phyloP scores from a whole-genome alignment of 1,284 basidiomycete species.

The Ganoderma lingzhi region DNA sequence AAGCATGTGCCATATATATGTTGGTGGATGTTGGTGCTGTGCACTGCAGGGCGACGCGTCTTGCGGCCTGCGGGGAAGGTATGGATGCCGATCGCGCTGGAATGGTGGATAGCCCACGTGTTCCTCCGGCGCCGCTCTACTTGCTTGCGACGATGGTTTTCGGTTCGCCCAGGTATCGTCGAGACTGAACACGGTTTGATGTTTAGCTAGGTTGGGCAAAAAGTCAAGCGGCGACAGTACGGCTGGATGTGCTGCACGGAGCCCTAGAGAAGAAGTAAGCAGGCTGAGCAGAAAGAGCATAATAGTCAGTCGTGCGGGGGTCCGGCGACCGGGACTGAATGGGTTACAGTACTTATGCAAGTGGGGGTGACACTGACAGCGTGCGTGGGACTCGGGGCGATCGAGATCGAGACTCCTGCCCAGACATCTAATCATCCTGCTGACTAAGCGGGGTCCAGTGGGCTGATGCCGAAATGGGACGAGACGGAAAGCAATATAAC shows the following conservation, averaged over 20 bases:
- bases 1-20: background rate
- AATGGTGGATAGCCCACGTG: background rate
- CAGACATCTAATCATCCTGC: conserved; percentile 4
- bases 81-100: background rate
- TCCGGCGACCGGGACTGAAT: no score
- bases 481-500: conserved; percentile 25
- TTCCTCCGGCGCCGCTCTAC: background rate
- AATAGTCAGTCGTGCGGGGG: background rate
- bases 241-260: background rate
- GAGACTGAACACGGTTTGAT: background rate
- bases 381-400: background rate
- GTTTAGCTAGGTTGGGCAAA: background rate
- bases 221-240: background rate
- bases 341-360: background rate
- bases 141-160: background rate
- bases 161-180: no score
- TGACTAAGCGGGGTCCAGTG: conserved; percentile 25
- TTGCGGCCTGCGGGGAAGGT: no score
- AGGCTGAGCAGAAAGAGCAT: background rate
- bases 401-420: background rate
- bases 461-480: conserved; percentile 24
- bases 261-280: background rate
- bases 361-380: background rate
- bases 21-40: background rate
- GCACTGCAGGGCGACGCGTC: background rate